Conservation (phyloP, 768 basidiomycete species). For the Pisolithus tinctorius region DNA sequence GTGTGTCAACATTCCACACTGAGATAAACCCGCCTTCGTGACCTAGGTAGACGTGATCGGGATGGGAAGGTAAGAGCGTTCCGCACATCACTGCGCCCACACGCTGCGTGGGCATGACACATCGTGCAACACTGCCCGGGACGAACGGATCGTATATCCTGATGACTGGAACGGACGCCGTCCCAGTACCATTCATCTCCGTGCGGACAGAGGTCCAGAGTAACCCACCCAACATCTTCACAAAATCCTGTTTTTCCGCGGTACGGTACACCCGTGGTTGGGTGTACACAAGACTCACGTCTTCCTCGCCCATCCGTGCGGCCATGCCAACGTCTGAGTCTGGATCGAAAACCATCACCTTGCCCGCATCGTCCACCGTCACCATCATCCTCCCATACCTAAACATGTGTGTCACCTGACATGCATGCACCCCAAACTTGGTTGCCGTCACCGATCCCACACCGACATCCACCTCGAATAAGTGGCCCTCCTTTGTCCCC, state of each 20-base stretch:
- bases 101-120: slow-evolving; percentile 57
- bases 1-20: slow-evolving; percentile 61
- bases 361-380: slow-evolving; percentile 81
- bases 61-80: slow-evolving; percentile 63
- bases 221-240: slow-evolving; percentile 62
- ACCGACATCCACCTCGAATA: slow-evolving; percentile 75
- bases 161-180: slow-evolving; percentile 59
- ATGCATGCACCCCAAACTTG: slow-evolving; percentile 57
- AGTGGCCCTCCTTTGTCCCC: slow-evolving; percentile 85
- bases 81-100: slow-evolving; percentile 82
- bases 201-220: slow-evolving; percentile 76
- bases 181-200: slow-evolving; percentile 37
- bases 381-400: slow-evolving; percentile 67
- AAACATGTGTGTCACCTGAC: slow-evolving; percentile 66
- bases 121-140: slow-evolving; percentile 47
- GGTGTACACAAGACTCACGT: slow-evolving; percentile 41
- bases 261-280: slow-evolving; percentile 58
- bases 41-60: slow-evolving; percentile 68
- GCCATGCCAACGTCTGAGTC: slow-evolving; percentile 35
- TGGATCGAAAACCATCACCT: slow-evolving; percentile 67
- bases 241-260: slow-evolving; percentile 78
- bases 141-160: slow-evolving; percentile 74
- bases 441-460: slow-evolving; percentile 50
- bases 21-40: slow-evolving; percentile 90
- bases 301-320: slow-evolving; percentile 12